Evolutionary conservation across 2,329 filamentous ascomycete species (phyloP).

Genomic region (Calonectria pauciramosa): DNA sequence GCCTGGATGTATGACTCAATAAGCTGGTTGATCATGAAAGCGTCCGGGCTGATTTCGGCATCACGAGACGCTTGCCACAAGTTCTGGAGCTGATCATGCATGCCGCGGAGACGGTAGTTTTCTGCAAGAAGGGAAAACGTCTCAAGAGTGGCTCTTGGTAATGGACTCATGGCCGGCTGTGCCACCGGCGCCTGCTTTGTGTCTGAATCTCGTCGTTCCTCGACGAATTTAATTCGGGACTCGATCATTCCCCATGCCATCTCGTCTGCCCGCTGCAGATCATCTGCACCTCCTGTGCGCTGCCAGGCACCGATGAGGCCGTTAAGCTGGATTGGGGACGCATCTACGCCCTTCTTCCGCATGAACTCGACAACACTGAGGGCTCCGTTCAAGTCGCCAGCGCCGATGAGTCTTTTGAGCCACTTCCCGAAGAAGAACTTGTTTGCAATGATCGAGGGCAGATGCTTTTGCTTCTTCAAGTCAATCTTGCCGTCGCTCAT

Average conservation of each 20-base stretch:
- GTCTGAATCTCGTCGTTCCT: constrained; percentile 52
- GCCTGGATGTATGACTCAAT: constrained; percentile 76
- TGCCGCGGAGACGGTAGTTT: constrained; percentile 75
- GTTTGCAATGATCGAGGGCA: constrained; percentile 71
- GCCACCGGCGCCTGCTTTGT: constrained; percentile 1
- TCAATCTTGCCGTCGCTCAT: constrained; percentile 75
- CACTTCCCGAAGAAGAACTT: constrained; percentile 90
- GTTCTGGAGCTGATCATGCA: constrained; percentile 69
- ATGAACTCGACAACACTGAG: constrained; percentile 81
- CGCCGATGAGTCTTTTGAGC: constrained; percentile 86
- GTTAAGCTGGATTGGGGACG: constrained; percentile 83
- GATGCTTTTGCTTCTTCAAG: constrained; percentile 56
- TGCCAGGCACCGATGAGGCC: constrained; percentile 86
- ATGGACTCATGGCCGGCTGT: constrained; percentile 31
- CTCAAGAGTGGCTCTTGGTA: constrained; percentile 77
- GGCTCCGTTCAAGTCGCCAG: constrained; percentile 78
- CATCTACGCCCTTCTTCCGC: constrained; percentile 75
- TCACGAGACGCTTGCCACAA: constrained; percentile 74
- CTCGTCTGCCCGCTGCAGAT: constrained; percentile 73
- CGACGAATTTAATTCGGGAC: constrained; percentile 74
- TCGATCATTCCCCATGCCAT: constrained; percentile 85
- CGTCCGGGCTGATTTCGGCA: constrained; percentile 76
- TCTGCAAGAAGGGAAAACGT: constrained; percentile 83
- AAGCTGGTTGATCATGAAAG: constrained; percentile 85
- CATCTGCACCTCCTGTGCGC: constrained; percentile 68